A percentile compares a stretch with the other conserved stretches of the same genome.
Conservation (phyloP, 2,329 filamentous ascomycete genomes). For the Ophiocordyceps unilateralis region DNA sequence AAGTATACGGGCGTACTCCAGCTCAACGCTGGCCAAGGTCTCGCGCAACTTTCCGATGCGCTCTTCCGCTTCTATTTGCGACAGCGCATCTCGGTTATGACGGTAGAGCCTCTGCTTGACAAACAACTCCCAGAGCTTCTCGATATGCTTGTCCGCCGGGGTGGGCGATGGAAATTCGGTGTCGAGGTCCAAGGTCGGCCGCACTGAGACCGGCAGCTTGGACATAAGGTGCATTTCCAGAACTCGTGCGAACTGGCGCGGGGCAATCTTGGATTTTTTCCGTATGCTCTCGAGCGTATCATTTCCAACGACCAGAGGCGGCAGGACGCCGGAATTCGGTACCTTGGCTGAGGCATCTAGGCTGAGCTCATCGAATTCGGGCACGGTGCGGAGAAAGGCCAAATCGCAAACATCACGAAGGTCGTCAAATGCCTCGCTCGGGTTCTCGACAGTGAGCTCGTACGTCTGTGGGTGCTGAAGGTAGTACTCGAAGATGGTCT, state of each 20-base stretch:
- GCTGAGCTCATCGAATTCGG: slow-evolving; percentile 38
- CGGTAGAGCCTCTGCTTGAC: slow-evolving; percentile 64
- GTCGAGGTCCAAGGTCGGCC: slow-evolving; percentile 28
- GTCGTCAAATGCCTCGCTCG: slow-evolving; percentile 71
- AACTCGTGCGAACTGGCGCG: slow-evolving; percentile 58
- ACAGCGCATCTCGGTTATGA: slow-evolving; percentile 55
- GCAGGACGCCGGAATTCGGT: slow-evolving; percentile 27
- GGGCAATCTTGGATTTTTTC: slow-evolving; percentile 49
- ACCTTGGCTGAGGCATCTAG: slow-evolving; percentile 35
- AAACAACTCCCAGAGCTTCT: slow-evolving; percentile 55
- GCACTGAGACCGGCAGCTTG: slow-evolving; percentile 35
- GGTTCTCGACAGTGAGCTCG: slow-evolving; percentile 88
- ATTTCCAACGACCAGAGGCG: slow-evolving; percentile 39
- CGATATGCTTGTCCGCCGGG: slow-evolving; percentile 41
- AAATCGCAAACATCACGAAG: slow-evolving; percentile 63
- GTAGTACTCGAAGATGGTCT: slow-evolving; percentile 55
- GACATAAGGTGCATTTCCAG: slow-evolving; percentile 61
- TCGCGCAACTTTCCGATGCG: slow-evolving; percentile 56
- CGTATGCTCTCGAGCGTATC: slow-evolving; percentile 39
- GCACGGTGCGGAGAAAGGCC: slow-evolving; percentile 39
- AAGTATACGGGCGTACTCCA: slow-evolving; percentile 55
- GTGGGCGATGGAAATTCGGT: slow-evolving; percentile 26
- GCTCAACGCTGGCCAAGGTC: slow-evolving; percentile 48
- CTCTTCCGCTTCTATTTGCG: slow-evolving; percentile 50
- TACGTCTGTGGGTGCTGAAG: slow-evolving; percentile 49